Evolutionary conservation across 495 filamentous ascomycete species (phyloP).

Genomic region (Penicillium silybi): DNA sequence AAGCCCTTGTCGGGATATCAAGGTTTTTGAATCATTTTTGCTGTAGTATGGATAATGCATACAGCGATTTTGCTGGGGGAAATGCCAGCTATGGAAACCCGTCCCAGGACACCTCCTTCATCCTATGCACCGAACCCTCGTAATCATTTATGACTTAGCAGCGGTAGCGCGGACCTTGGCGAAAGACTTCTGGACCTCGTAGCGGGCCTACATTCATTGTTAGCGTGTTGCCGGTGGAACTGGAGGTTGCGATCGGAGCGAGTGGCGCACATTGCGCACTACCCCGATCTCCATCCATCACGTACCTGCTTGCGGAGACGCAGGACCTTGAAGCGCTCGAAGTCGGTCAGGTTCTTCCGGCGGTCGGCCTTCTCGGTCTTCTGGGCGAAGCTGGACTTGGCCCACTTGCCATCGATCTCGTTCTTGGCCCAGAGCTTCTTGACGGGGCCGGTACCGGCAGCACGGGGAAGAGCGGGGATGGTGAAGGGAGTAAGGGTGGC

Average conservation of each 20-base stretch:
- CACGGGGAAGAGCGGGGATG: slow-evolving; percentile 82
- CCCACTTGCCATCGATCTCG: slow-evolving; percentile 88
- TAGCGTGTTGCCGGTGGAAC: slow-evolving; percentile 5
- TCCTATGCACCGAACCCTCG: slow-evolving; percentile 48
- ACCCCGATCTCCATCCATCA: slow-evolving; percentile 7
- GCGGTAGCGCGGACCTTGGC: slow-evolving; percentile 67
- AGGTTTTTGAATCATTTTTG: slow-evolving; percentile 49
- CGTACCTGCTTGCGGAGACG: slow-evolving; percentile 92
- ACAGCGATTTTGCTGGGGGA: slow-evolving; percentile 44
- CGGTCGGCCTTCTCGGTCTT: slow-evolving; percentile 75
- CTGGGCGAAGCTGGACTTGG: slow-evolving; percentile 84
- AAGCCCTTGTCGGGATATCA: slow-evolving; percentile 45
- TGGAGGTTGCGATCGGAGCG: slow-evolving; percentile 1
- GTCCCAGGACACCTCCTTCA: slow-evolving; percentile 46
- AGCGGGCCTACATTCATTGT: slow-evolving; percentile 59
- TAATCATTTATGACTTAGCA: slow-evolving; percentile 49
- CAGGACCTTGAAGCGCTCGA: slow-evolving; percentile 99
- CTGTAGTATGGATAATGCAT: slow-evolving; percentile 46
- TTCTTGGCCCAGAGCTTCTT: slow-evolving; percentile 81
- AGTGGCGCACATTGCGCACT: neutral
- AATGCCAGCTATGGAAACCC: slow-evolving; percentile 47
- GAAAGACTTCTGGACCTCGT: slow-evolving; percentile 90
- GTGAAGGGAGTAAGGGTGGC: slow-evolving; percentile 87
- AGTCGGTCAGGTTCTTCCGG: slow-evolving; percentile 89
- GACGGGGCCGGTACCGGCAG: slow-evolving; percentile 75